A percentile compares a stretch with the other conserved stretches of the same genome.
These are phyloP conservation scores for Hanseniaspora occidentalis DNA, from an alignment of 805 yeast genomes.

Conservation along the genomic window DNA sequence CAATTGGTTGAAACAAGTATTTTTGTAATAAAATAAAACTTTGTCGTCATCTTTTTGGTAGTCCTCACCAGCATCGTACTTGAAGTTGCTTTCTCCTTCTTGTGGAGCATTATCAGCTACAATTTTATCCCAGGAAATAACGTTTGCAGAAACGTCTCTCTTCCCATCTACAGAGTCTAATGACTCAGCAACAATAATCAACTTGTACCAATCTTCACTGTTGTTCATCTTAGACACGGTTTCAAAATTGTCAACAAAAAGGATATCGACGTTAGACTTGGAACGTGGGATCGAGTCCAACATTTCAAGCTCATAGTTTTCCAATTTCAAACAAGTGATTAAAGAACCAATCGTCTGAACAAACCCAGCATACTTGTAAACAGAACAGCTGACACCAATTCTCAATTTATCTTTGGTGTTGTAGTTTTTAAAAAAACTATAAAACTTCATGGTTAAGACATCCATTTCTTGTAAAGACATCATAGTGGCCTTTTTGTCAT, in stretches of 20 bases:
- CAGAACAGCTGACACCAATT: slow-evolving; percentile 21
- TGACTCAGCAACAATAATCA: slow-evolving; percentile 22
- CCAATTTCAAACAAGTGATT: slow-evolving; percentile 20
- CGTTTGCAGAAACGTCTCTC: slow-evolving; percentile 4
- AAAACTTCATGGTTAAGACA: not conserved
- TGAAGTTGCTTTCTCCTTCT: not conserved
- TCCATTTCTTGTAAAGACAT: not conserved
- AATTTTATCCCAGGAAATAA: slow-evolving; percentile 18
- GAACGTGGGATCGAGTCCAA: slow-evolving; percentile 25
- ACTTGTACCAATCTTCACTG: slow-evolving; percentile 20
- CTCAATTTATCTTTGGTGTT: slow-evolving; percentile 9
- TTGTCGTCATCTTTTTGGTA: slow-evolving; percentile 24
- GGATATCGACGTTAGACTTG: slow-evolving; percentile 18
- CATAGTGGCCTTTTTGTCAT: slow-evolving; percentile 10
- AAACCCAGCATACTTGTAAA: slow-evolving; percentile 25
- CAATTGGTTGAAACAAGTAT: slow-evolving; percentile 34
- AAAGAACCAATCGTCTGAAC: slow-evolving; percentile 33
- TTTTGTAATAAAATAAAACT: slow-evolving; percentile 18
- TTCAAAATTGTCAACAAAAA: slow-evolving; percentile 22
- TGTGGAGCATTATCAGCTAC: not conserved
- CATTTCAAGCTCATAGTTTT: slow-evolving; percentile 30
- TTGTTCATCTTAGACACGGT: slow-evolving; percentile 14
- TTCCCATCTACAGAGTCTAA: slow-evolving; percentile 4
- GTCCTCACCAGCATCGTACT: slow-evolving; percentile 11
- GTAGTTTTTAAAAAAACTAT: slow-evolving; percentile 11